Conservation (phyloP, 352 stramenopile genomes). For the Phytophthora pini region DNA sequence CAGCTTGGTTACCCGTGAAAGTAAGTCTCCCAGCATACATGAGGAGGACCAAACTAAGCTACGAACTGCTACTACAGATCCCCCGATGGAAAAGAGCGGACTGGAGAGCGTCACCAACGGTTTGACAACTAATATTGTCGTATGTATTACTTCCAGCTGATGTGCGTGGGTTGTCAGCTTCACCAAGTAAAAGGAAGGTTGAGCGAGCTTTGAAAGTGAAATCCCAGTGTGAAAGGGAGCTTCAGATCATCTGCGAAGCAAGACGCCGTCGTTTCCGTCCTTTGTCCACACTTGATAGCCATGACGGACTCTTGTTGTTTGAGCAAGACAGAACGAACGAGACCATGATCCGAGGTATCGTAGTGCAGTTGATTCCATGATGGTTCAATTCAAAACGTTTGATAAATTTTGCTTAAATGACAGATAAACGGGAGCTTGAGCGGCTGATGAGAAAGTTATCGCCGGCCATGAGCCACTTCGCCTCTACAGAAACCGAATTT, state of each 20-base stretch:
- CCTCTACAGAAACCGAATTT: conserved; percentile 61
- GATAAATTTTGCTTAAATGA: neutral
- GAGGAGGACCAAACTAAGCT: neutral
- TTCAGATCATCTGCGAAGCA: conserved; percentile 52
- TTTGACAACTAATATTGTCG: neutral
- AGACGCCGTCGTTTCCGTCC: conserved; percentile 32
- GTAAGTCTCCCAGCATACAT: too few relatives aligned
- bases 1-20: too few relatives aligned
- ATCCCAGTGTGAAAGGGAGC: conserved; percentile 60
- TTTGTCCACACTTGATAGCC: conserved; percentile 23
- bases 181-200: conserved; percentile 49
- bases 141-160: neutral
- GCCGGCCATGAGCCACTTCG: conserved; percentile 62
- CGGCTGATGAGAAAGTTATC: conserved; percentile 69
- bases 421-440: conserved; percentile 67
- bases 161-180: neutral
- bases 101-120: neutral
- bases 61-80: neutral
- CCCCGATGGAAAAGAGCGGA: neutral
- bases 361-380: neutral
- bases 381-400: conserved; percentile 2
- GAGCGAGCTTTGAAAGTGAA: conserved; percentile 61
- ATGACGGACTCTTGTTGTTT: conserved; percentile 33
- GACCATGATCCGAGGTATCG: conserved; percentile 38
- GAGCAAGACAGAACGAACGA: conserved; percentile 54